Percentiles rank a stretch among this genome's conserved stretches.
These are phyloP conservation scores for Claviceps pazoutovae DNA, from an alignment of 2,329 filamentous ascomycete genomes.

Conservation along the genomic window DNA sequence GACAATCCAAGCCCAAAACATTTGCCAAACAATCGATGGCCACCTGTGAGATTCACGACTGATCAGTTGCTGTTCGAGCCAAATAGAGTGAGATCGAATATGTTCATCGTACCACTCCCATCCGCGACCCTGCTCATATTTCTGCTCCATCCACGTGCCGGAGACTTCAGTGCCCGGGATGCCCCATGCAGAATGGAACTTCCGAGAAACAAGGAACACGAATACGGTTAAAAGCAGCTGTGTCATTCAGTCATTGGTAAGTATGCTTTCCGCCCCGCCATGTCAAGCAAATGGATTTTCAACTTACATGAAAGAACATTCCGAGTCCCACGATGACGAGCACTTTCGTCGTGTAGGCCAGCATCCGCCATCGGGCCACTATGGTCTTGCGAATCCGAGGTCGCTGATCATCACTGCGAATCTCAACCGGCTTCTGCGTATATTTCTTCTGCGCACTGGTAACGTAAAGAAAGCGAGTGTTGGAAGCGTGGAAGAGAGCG, in stretches of 20 bases:
- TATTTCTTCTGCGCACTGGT: constrained; percentile 39
- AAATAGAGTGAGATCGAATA: background rate
- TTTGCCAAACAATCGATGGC: constrained; percentile 50
- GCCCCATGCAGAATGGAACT: constrained; percentile 49
- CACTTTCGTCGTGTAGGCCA: constrained; percentile 35
- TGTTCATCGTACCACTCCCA: constrained; percentile 45
- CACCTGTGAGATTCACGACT: constrained; percentile 26
- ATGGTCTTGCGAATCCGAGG: constrained; percentile 14
- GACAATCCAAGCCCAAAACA: constrained; percentile 48
- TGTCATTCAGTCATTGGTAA: background rate
- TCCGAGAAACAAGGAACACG: constrained; percentile 49
- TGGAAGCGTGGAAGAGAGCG: constrained; percentile 51
- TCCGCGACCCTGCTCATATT: constrained; percentile 33
- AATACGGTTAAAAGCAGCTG: constrained; percentile 44
- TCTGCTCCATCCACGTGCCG: constrained; percentile 37
- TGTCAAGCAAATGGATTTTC: background rate
- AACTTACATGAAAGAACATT: constrained; percentile 40
- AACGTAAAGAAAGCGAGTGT: constrained; percentile 45
- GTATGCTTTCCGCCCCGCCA: background rate
- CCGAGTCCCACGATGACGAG: constrained; percentile 36
- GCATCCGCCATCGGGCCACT: constrained; percentile 21
- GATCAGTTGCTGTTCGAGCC: background rate
- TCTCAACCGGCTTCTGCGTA: constrained; percentile 9
- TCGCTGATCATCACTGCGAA: constrained; percentile 5
- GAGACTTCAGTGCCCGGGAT: constrained; percentile 47